Base-by-base conservation (phyloP, 1,284 basidiomycete species). In the Laetiporus sulphureus region DNA sequence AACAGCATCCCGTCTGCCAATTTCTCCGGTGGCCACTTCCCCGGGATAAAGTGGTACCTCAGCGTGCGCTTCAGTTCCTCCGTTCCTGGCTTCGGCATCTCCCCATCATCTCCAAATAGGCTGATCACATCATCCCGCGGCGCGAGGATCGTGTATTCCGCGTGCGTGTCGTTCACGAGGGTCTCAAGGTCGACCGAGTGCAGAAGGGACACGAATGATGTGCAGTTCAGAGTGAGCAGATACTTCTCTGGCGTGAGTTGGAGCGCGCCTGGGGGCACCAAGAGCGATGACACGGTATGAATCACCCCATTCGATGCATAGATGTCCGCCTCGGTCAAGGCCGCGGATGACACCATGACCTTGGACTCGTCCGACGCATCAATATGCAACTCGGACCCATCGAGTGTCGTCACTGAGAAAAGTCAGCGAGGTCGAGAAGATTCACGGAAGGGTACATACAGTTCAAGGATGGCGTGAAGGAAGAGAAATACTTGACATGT, bases 301-400 rank as follows among this genome's bases (percentile, higher is more conserved):
- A 98, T 62, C 32, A 98, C 96, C 36, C 93, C 93, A 52, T 97
- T 97, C n/a, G 88, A 83, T 2, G 91, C 91, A 52, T 93, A 91
- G 33, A 94, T 79, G 58, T 97, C 92, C 4, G 79, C 75, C 13
- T 80, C 68, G 6, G 80, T 57, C 21, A 92, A 68, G 18, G 71
- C 64, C 1, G 88, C 81, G 20, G 72, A 71, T 35, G 85, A 86
- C 30, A 94, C 69, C 19, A 60, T 70, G 21, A 81, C 73, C 45
- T 73, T 72, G 38, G 79, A 34, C 32, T 49, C 42, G 8, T 55
- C 71, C 3, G 72, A 60, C 19, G 72, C 62, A 3, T 69, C 61
- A 34, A 92, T 67, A 33, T 80, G 67, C n/a, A 94, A 71, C 5
- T 69, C 67, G 16, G 73, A 73, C 7, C 86, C 87, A 30, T 84